Evolutionary conservation across 177 flowering plant species (phyloP), one percentile per base, ranked within the genome.

Genomic region (Vitis hybrid): DNA sequence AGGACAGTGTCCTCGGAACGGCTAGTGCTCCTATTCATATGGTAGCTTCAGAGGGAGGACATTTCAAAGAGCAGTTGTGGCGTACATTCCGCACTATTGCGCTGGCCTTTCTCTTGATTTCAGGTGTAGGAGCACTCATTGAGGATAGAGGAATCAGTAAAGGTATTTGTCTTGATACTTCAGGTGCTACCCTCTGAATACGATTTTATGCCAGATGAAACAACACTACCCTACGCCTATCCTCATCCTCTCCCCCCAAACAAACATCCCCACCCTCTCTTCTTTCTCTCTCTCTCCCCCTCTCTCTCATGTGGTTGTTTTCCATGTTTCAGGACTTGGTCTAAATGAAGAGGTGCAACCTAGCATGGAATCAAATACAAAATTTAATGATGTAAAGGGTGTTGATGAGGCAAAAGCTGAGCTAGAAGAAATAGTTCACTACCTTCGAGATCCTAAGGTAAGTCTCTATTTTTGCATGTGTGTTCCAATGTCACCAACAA

Each of bases 371-470:
- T 87, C 99, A 1, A 90, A 79, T 66, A 94, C 99, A 62, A 96
- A 94, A 71, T 93, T 96, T 75, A 87, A 59, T 78, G 99, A 96
- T 72, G 98, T 96, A 16, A 96, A 96, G 79, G 99, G 99, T 71
- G 95, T 96, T 64, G 99, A 96, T 85, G 99, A 96, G 77, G 99
- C 99, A 64, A 96, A 96, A 79, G 84, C 91, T 63, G 99, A 96
- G 85, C 82, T 96, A 29, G 98, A 94, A 81, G 99, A 96, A 81
- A 96, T 96, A 80, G 98, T 96, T 74, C 98, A 96, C 74, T 96
- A 96, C 77, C 97, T 96, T 68, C 91, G 97, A 59, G 98, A 96
- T 84, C 99, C 99, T 5, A 93, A 94, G 97, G 99, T 90, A 72
- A 69, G 16, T 56, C 15, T 16, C 3, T 39, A 39, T 73, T 29